Conservation (phyloP, 192 early-diverging fungal genomes). For the Umbelopsis isabellina region DNA sequence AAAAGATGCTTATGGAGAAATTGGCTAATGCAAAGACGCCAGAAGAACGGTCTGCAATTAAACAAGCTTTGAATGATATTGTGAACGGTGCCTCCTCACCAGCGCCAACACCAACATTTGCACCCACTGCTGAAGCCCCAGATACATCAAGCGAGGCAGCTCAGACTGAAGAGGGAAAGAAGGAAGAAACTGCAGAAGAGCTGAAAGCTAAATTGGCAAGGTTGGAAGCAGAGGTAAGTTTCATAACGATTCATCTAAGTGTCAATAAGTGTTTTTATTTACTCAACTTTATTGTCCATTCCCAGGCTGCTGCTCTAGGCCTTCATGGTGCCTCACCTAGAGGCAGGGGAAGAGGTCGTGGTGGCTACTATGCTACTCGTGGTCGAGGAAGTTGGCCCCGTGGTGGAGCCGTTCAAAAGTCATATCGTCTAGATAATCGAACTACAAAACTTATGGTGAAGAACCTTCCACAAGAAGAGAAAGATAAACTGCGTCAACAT, state of each 20-base stretch:
- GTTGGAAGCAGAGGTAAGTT: conserved; percentile 63
- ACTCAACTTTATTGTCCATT: background rate
- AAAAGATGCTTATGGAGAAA: conserved; percentile 63
- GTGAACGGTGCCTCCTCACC: conserved; percentile 45
- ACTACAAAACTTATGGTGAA: conserved; percentile 69
- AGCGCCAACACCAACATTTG: conserved; percentile 10
- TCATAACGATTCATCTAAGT: background rate
- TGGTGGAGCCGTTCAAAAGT: conserved; percentile 39
- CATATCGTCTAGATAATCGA: conserved; percentile 67
- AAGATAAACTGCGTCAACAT: conserved; percentile 54
- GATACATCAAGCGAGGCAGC: conserved; percentile 7
- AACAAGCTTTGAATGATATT: conserved; percentile 52
- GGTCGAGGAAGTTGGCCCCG: conserved; percentile 47
- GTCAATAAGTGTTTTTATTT: background rate
- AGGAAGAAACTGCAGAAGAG: conserved; percentile 43
- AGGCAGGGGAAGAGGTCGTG: conserved; percentile 52
- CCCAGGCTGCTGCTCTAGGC: conserved; percentile 42
- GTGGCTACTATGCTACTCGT: conserved; percentile 46
- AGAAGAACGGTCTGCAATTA: conserved; percentile 50
- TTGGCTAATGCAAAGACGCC: conserved; percentile 55
- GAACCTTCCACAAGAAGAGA: conserved; percentile 48
- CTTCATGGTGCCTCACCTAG: conserved; percentile 30
- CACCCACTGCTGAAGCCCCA: conserved; percentile 8
- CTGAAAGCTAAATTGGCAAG: conserved; percentile 61
- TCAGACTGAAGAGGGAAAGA: conserved; percentile 24